Evolutionary conservation across 2,329 filamentous ascomycete species (phyloP).

Genomic region (Sarocladium strictum): DNA sequence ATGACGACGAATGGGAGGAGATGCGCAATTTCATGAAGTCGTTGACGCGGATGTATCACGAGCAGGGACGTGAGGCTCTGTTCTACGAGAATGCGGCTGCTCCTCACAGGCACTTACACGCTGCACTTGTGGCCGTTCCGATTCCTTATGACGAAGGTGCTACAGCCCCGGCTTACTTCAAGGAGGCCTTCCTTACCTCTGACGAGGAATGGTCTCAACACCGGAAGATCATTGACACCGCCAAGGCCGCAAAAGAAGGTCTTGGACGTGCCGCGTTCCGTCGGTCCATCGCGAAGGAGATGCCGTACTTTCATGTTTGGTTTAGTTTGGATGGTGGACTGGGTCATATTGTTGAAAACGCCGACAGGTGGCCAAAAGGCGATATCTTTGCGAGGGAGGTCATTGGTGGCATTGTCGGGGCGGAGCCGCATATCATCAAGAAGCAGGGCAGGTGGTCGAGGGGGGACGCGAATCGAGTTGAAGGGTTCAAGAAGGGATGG

Average conservation of each 20-base stretch:
- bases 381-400: slow-evolving; percentile 92
- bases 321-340: slow-evolving; percentile 88
- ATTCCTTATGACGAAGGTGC: slow-evolving; percentile 89
- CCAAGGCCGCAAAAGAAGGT: slow-evolving; percentile 52
- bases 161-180: slow-evolving; percentile 89
- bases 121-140: slow-evolving; percentile 78
- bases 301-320: slow-evolving; percentile 98
- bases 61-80: slow-evolving; percentile 83
- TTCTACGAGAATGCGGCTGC: slow-evolving; percentile 97
- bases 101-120: slow-evolving; percentile 73
- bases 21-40: slow-evolving; percentile 99
- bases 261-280: slow-evolving; percentile 79
- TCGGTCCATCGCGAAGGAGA: slow-evolving; percentile 79
- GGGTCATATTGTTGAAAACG: slow-evolving; percentile 87
- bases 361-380: slow-evolving; percentile 77
- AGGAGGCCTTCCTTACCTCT: slow-evolving; percentile 79
- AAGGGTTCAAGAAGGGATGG: slow-evolving; percentile 80
- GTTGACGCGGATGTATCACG: slow-evolving; percentile 88
- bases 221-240: slow-evolving; percentile 88
- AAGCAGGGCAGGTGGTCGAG: slow-evolving; percentile 81
- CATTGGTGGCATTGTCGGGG: slow-evolving; percentile 85
- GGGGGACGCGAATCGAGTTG: slow-evolving; percentile 60
- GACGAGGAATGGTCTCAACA: slow-evolving; percentile 97
- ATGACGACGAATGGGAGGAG: slow-evolving; percentile 99
- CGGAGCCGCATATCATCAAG: slow-evolving; percentile 76